phyloP scores from a whole-genome alignment of 805 yeast species.

The Yamadazyma takamatsuzukensis region DNA sequence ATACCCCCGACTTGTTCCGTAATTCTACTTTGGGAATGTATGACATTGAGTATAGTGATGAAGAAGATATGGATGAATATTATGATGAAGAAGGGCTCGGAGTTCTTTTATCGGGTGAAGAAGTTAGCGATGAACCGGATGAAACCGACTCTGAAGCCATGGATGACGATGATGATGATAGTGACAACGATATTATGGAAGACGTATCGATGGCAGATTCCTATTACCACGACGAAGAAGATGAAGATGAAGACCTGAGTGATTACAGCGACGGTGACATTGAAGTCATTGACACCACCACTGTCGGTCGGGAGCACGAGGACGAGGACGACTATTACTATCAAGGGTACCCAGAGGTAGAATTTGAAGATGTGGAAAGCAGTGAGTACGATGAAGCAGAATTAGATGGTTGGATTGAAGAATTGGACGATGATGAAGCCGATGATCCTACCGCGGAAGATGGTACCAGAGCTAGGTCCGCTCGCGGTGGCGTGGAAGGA shows the following conservation, averaged over 20 bases:
- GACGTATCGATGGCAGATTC: conserved; percentile 19
- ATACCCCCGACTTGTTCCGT: conserved; percentile 76
- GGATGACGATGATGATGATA: conserved; percentile 22
- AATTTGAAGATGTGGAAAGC: conserved; percentile 22
- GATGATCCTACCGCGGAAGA: conserved; percentile 8
- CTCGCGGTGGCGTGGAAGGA: conserved; percentile 1
- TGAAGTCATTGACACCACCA: conserved; percentile 17
- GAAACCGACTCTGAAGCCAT: conserved; percentile 15
- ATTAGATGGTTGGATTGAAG: conserved; percentile 40
- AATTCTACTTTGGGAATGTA: conserved; percentile 95
- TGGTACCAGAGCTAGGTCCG: conserved; percentile 1
- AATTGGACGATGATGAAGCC: conserved; percentile 23
- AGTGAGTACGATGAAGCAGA: conserved; percentile 36
- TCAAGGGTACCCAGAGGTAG: conserved; percentile 22
- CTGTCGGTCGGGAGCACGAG: conserved; percentile 7
- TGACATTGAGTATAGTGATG: conserved; percentile 71
- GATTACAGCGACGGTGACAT: conserved; percentile 11
- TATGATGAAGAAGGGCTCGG: conserved; percentile 32
- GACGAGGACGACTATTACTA: conserved; percentile 7
- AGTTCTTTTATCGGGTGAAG: conserved; percentile 24
- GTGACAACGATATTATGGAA: conserved; percentile 11
- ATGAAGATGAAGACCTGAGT: conserved; percentile 33
- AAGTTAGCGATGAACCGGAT: conserved; percentile 42
- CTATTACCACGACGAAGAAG: conserved; percentile 32
- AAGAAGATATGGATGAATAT: conserved; percentile 53